Conservation (phyloP, 2,329 filamentous ascomycete genomes). For the Celoporthe dispersa region DNA sequence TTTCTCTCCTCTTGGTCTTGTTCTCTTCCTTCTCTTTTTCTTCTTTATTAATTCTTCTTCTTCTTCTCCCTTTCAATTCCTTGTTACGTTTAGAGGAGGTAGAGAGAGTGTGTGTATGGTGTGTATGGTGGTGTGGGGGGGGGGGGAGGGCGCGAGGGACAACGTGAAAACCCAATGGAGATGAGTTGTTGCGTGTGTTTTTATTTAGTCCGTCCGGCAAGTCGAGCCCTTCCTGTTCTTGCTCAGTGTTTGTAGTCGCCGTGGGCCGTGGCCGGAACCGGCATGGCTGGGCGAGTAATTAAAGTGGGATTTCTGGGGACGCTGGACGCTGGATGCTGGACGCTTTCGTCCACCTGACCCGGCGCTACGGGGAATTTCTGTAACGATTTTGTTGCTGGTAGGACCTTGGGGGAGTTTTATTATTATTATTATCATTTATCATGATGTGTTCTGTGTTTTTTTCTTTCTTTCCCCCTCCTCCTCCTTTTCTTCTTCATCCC, state of each 20-base stretch:
- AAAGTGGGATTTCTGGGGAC: constrained; percentile 5
- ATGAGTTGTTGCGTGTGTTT: background rate
- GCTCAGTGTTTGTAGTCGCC: constrained; percentile 4
- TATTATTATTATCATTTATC: background rate
- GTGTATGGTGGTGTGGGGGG: no score
- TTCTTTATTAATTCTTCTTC: background rate
- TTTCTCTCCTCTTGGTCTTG: no score
- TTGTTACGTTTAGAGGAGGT: no score
- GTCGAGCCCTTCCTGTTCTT: background rate
- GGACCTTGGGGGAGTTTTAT: no score
- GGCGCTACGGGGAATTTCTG: constrained; percentile 14
- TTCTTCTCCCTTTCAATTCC: no score
- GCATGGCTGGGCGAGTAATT: constrained; percentile 27
- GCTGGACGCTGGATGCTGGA: background rate
- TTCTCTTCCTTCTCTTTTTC: background rate
- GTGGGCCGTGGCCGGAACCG: constrained; percentile 21
- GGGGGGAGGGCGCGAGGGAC: no score
- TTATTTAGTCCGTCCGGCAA: background rate
- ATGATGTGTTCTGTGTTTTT: background rate
- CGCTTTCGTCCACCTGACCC: background rate
- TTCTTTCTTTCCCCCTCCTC: no score
- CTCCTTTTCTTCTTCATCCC: background rate
- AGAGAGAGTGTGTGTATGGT: no score
- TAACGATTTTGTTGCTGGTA: background rate
- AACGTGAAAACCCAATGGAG: background rate